phyloP scores from a whole-genome alignment of 2,329 filamentous ascomycete species.

The Pestalotiopsis sp. region DNA sequence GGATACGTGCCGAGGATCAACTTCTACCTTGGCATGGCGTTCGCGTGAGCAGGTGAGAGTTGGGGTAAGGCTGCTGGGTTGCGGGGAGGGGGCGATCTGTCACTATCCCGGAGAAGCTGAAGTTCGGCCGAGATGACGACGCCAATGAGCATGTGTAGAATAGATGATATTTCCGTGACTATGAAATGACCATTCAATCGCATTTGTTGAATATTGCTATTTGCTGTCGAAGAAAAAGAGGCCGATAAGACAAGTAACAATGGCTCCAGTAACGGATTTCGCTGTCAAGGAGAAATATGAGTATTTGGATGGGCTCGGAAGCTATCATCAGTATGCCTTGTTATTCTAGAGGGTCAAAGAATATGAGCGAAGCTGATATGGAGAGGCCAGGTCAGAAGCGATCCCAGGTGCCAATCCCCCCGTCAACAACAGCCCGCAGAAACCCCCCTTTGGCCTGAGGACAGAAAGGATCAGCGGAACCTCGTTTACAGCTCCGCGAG shows the following conservation, averaged over 20 bases:
- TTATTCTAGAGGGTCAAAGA: neutral
- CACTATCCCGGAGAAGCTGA: neutral
- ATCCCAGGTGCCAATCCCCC: slow-evolving; percentile 72
- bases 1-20: neutral
- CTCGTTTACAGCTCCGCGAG: slow-evolving; percentile 68
- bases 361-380: neutral
- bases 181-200: neutral
- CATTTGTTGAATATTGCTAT: neutral
- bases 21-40: neutral
- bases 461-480: slow-evolving; percentile 77
- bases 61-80: slow-evolving; percentile 1
- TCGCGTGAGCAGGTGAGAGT: neutral
- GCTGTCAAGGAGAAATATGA: slow-evolving; percentile 5
- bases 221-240: neutral
- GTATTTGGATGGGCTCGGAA: slow-evolving; percentile 4
- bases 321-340: slow-evolving; percentile 1
- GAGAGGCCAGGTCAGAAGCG: slow-evolving; percentile 65
- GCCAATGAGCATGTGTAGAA: neutral
- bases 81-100: neutral
- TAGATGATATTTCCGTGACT: neutral
- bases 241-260: neutral
- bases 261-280: slow-evolving; percentile 9
- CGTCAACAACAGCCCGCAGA: slow-evolving; percentile 80
- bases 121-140: neutral
- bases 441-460: slow-evolving; percentile 76